phyloP scores from a whole-genome alignment of 78 protist genomes.

The Creolimax fragrantissima region DNA sequence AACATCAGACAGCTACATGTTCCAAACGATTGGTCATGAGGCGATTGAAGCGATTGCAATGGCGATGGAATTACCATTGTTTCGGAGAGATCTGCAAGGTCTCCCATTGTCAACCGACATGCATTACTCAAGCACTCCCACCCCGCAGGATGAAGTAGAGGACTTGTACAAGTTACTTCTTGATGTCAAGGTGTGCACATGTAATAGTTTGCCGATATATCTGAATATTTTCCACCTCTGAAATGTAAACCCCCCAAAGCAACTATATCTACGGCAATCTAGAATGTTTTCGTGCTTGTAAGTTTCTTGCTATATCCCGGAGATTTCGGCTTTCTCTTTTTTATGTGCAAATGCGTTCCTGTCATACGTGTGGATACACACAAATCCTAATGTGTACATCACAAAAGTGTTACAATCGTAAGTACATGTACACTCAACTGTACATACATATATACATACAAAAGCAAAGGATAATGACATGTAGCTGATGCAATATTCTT shows the following conservation, averaged over 20 bases:
- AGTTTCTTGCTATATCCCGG: too few species aligned
- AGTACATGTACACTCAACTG: too few species aligned
- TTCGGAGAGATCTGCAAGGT: conserved; percentile 36
- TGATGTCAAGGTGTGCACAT: neutral
- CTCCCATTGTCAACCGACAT: neutral
- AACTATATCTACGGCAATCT: too few species aligned
- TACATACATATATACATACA: too few species aligned
- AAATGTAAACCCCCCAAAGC: too few species aligned
- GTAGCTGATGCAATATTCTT: too few species aligned
- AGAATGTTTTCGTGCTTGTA: too few species aligned
- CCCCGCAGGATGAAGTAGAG: conserved; percentile 77
- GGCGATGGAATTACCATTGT: conserved; percentile 61
- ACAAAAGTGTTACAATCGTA: neutral
- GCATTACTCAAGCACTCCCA: neutral
- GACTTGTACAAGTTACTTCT: conserved; percentile 55
- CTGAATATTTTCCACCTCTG: too few species aligned
- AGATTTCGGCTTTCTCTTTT: too few species aligned
- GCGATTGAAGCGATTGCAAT: conserved; percentile 43
- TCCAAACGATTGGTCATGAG: conserved; percentile 84
- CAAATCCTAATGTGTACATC: neutral
- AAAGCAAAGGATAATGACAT: neutral
- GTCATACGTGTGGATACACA: too few species aligned
- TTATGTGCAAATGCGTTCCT: too few species aligned
- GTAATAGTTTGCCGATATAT: too few species aligned
- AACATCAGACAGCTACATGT: conserved; percentile 60